Conservation (phyloP, 1,284 basidiomycete species). For the Gymnopus androsaceus region DNA sequence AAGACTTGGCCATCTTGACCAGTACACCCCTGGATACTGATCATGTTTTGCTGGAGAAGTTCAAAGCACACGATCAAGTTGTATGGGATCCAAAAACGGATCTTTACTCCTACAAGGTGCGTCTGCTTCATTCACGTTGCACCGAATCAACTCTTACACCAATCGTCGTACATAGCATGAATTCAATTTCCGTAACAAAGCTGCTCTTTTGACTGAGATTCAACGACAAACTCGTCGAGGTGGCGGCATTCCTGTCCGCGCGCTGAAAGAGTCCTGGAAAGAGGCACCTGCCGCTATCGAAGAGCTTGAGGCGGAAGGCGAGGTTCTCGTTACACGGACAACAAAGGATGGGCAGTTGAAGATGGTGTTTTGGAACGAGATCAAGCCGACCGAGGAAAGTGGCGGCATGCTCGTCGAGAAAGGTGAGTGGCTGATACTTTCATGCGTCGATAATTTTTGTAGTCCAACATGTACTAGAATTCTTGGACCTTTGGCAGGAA, state of each 20-base stretch:
- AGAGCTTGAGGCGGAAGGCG: slow-evolving; percentile 84
- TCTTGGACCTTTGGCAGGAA: slow-evolving; percentile 82
- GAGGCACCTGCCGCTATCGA: slow-evolving; percentile 81
- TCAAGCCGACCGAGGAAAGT: slow-evolving; percentile 71
- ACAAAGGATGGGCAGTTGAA: slow-evolving; percentile 81
- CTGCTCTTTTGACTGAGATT: slow-evolving; percentile 79
- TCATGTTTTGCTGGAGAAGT: slow-evolving; percentile 71
- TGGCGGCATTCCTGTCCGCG: slow-evolving; percentile 81
- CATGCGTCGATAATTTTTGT: neutral
- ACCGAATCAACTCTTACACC: neutral
- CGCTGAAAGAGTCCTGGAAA: slow-evolving; percentile 88
- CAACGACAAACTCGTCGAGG: slow-evolving; percentile 77
- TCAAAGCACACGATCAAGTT: slow-evolving; percentile 79
- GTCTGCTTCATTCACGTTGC: slow-evolving; percentile 20
- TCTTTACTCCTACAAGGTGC: slow-evolving; percentile 79
- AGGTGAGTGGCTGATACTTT: slow-evolving; percentile 50
- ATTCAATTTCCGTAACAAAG: slow-evolving; percentile 82
- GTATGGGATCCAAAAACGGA: slow-evolving; percentile 80
- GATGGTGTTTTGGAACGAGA: slow-evolving; percentile 92
- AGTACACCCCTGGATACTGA: slow-evolving; percentile 77
- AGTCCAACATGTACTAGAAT: slow-evolving; percentile 54
- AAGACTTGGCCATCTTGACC: slow-evolving; percentile 82
- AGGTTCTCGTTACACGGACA: slow-evolving; percentile 84
- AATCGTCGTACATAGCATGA: slow-evolving; percentile 66
- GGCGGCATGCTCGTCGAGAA: slow-evolving; percentile 77